These are phyloP conservation scores for Pichia sorboxylosa DNA, from an alignment of 1,139 yeast genomes.

Conservation along the genomic window DNA sequence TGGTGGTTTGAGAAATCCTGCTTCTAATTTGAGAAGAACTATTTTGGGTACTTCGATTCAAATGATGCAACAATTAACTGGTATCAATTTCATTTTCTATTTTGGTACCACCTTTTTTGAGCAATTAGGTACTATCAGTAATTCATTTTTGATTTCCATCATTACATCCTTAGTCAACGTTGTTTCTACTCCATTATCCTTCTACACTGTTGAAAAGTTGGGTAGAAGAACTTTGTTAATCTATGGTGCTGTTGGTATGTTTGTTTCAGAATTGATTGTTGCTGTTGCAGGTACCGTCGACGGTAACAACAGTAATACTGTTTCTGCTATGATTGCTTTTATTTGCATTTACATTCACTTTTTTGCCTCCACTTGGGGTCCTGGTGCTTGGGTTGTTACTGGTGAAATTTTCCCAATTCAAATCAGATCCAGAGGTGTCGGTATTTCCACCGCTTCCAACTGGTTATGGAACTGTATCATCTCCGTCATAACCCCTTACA, in stretches of 20 bases:
- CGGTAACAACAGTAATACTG: slow-evolving; percentile 19
- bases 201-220: slow-evolving; percentile 30
- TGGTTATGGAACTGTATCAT: slow-evolving; percentile 30
- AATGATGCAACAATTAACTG: slow-evolving; percentile 62
- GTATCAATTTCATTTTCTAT: slow-evolving; percentile 62
- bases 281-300: slow-evolving; percentile 43
- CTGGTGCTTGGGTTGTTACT: slow-evolving; percentile 42
- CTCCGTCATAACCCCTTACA: slow-evolving; percentile 26
- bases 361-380: slow-evolving; percentile 42
- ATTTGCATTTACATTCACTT: slow-evolving; percentile 44
- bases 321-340: slow-evolving; percentile 32
- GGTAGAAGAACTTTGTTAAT: slow-evolving; percentile 44
- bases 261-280: slow-evolving; percentile 47
- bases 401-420: slow-evolving; percentile 49
- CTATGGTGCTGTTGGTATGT: slow-evolving; percentile 48
- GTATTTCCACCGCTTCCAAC: slow-evolving; percentile 26
- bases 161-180: slow-evolving; percentile 58
- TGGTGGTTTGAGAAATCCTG: slow-evolving; percentile 23
- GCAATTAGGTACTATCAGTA: slow-evolving; percentile 39
- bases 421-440: slow-evolving; percentile 38
- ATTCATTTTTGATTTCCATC: slow-evolving; percentile 36
- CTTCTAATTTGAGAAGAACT: slow-evolving; percentile 27
- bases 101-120: slow-evolving; percentile 56
- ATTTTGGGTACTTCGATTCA: slow-evolving; percentile 27
- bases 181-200: slow-evolving; percentile 26